These are phyloP conservation scores for Kodamaea fukazawae DNA, from an alignment of 805 yeast species.

Conservation along the genomic window DNA sequence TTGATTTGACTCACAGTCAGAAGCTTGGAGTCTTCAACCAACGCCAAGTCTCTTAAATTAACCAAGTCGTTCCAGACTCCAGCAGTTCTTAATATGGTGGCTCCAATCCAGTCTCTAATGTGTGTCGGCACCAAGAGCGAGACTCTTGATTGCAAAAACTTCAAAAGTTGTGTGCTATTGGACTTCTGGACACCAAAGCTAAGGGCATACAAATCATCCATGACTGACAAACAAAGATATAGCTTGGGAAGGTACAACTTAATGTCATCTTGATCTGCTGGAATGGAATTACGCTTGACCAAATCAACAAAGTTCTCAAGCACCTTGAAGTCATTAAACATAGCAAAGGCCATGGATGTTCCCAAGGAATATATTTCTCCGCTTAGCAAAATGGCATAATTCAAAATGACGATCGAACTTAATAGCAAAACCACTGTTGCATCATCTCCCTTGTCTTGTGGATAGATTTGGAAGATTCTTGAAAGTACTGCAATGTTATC, in stretches of 20 bases:
- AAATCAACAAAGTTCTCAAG: slow-evolving; percentile 43
- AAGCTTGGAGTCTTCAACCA: neutral
- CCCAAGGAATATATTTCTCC: slow-evolving; percentile 62
- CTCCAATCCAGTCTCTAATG: slow-evolving; percentile 7
- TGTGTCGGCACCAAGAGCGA: slow-evolving; percentile 17
- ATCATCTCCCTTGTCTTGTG: slow-evolving; percentile 28
- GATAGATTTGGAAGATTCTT: slow-evolving; percentile 34
- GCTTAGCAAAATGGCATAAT: slow-evolving; percentile 55
- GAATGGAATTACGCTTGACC: slow-evolving; percentile 25
- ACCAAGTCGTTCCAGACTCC: slow-evolving; percentile 18
- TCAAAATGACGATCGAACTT: slow-evolving; percentile 36
- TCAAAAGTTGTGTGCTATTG: slow-evolving; percentile 5
- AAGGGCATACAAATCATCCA: slow-evolving; percentile 53
- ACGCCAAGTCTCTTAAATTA: slow-evolving; percentile 8
- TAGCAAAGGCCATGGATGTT: slow-evolving; percentile 48
- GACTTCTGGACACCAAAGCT: slow-evolving; percentile 47
- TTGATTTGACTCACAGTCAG: neutral
- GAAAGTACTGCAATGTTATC: slow-evolving; percentile 36
- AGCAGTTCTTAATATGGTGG: slow-evolving; percentile 20
- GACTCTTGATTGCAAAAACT: slow-evolving; percentile 13
- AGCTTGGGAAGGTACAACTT: slow-evolving; percentile 40
- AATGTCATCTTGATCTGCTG: slow-evolving; percentile 22
- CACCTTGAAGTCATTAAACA: slow-evolving; percentile 58
- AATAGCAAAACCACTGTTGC: slow-evolving; percentile 27
- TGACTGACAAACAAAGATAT: slow-evolving; percentile 43